Evolutionary conservation across 805 yeast species (phyloP), one percentile per base, ranked within the genome.

Genomic region (Blastobotrys muscicola): DNA sequence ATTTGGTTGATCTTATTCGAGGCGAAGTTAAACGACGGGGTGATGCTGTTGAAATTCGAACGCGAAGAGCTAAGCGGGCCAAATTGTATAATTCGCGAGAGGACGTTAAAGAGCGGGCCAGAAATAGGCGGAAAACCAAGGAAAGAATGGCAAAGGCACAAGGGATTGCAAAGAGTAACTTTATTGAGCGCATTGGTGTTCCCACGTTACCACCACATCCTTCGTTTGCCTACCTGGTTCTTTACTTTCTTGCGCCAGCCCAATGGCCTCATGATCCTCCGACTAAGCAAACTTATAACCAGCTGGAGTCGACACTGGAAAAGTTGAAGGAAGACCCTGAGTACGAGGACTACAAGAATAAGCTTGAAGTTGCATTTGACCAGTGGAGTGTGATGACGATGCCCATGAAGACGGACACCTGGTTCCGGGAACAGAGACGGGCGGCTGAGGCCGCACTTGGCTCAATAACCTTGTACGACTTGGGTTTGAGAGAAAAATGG

Each of bases 231-330:
- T 56, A 72, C 52, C 53, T 73, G 54, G 75, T 72, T 8, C 53
- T 74, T 4, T 72, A 65, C 46, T 72, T 73, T 49, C 51, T 72
- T 2, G 65, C 72, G 1, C 68, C 75, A 2, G 46, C 57, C 8
- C 56, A 58, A 13, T 74, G 79, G 79, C 79, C 79, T 0, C 69
- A 68, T 43, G 75, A 70, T 44, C 75, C 75, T 1, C 78, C 78
- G 12, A 71, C 74, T 1, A 52, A 60, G 41, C 72, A 70, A 49
- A 70, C 75, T 0, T 67, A 62, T 43, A 60, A 65, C 39, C 57
- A 59, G 11, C 48, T 72, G 26, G 56, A 55, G 56, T 39, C 58
- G 29, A 45, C 35, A n/a, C 54, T 54, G 31, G 57, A 48, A 37
- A 43, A 46, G 23, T 15, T 50, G 36, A 48, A 49, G 5, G 15